Evolutionary conservation across 345 rosid species (phyloP).

Genomic region (Populus deltoides): DNA sequence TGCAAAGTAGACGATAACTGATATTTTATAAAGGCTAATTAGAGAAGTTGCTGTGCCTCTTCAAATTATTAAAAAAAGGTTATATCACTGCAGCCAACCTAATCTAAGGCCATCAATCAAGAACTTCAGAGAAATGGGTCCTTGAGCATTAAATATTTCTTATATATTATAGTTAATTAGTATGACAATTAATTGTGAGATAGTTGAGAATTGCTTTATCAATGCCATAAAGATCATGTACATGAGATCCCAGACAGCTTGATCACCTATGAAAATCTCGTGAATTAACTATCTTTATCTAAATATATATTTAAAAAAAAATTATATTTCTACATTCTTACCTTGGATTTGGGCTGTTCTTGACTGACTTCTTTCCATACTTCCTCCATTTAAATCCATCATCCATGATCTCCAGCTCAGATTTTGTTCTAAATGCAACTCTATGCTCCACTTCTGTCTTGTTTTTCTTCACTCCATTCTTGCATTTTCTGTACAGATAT

Average conservation of each 20-base stretch:
- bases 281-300: background rate
- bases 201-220: background rate
- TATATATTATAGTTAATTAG: background rate
- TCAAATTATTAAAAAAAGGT: background rate
- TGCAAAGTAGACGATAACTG: background rate
- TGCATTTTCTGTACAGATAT: constrained; percentile 20
- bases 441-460: constrained; percentile 40
- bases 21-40: no score
- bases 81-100: no score
- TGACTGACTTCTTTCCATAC: constrained; percentile 85
- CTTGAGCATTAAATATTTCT: background rate
- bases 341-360: constrained; percentile 88
- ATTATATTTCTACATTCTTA: constrained; percentile 7
- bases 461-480: constrained; percentile 29
- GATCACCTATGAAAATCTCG: background rate
- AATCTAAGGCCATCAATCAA: background rate
- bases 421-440: constrained; percentile 81
- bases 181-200: background rate
- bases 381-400: constrained; percentile 97
- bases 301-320: background rate
- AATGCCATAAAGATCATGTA: background rate
- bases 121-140: background rate
- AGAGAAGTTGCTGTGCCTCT: no score
- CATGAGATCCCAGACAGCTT: background rate
- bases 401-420: constrained; percentile 78